Evolutionary conservation across 2,329 filamentous ascomycete genomes (phyloP).

Genomic region (Kalmusia sp.): DNA sequence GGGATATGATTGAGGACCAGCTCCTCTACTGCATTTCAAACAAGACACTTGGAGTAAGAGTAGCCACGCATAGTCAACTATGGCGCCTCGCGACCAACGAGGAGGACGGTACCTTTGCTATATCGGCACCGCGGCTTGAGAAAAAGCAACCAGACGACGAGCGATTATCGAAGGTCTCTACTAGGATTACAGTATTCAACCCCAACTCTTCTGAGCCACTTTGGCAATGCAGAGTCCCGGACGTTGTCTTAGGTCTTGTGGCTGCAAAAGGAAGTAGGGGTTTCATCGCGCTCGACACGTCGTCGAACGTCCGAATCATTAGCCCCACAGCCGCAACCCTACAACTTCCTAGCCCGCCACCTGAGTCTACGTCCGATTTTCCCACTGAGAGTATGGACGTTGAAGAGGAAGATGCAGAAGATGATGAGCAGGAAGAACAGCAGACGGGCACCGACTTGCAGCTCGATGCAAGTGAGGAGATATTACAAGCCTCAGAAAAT

Average conservation of each 20-base stretch:
- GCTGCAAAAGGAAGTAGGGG: conserved; percentile 70
- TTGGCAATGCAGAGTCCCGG: conserved; percentile 61
- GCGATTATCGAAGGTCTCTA: conserved; percentile 46
- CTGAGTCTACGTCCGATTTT: conserved; percentile 35
- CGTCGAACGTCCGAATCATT: conserved; percentile 70
- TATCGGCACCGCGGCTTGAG: conserved; percentile 48
- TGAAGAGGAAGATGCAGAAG: conserved; percentile 40
- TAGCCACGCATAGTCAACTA: conserved; percentile 49
- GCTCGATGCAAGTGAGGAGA: conserved; percentile 16
- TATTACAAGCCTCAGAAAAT: conserved; percentile 48
- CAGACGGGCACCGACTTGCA: neutral
- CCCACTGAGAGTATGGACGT: conserved; percentile 25
- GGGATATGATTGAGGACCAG: conserved; percentile 82
- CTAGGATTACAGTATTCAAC: conserved; percentile 70
- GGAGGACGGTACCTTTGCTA: conserved; percentile 53
- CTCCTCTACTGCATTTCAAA: conserved; percentile 72
- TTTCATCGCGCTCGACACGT: conserved; percentile 78
- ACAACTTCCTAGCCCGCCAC: conserved; percentile 39
- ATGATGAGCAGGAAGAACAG: conserved; percentile 33
- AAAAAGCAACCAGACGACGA: conserved; percentile 23
- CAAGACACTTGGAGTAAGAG: conserved; percentile 40
- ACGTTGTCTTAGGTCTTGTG: conserved; percentile 69
- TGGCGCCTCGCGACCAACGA: conserved; percentile 75
- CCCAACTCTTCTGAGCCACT: conserved; percentile 66
- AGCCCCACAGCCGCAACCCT: conserved; percentile 34